phyloP scores from a whole-genome alignment of 345 rosid species.

The Syzygium grande region DNA sequence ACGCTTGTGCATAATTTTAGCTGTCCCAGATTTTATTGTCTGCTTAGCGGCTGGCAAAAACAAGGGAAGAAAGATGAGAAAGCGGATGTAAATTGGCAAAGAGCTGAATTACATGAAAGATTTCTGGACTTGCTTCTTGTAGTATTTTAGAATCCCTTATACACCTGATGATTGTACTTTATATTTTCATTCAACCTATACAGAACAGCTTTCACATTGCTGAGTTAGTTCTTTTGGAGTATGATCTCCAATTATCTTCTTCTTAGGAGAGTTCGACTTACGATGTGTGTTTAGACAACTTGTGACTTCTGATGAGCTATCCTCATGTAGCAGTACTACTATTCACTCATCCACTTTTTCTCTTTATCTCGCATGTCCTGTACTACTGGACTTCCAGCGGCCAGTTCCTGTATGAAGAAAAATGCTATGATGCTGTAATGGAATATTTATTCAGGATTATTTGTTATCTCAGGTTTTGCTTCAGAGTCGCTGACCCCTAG shows the following conservation, averaged over 20 bases:
- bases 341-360: neutral
- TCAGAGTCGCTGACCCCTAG: conserved; percentile 42
- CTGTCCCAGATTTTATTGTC: neutral
- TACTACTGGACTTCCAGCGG: neutral
- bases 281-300: neutral
- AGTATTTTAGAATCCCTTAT: neutral
- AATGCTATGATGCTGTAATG: neutral
- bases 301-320: neutral
- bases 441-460: neutral
- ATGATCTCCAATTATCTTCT: neutral
- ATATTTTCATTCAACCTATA: neutral
- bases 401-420: neutral
- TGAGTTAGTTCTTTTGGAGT: neutral
- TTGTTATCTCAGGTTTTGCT: conserved; percentile 41
- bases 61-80: neutral
- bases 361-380: neutral
- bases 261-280: neutral
- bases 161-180: neutral
- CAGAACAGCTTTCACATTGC: neutral
- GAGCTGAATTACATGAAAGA: neutral
- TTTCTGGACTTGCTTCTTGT: neutral
- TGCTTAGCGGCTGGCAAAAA: neutral
- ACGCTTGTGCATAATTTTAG: neutral
- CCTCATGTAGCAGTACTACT: neutral
- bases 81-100: neutral